These are phyloP conservation scores for Crithidia acanthocephali DNA, from an alignment of 208 protist genomes.

Conservation along the genomic window DNA sequence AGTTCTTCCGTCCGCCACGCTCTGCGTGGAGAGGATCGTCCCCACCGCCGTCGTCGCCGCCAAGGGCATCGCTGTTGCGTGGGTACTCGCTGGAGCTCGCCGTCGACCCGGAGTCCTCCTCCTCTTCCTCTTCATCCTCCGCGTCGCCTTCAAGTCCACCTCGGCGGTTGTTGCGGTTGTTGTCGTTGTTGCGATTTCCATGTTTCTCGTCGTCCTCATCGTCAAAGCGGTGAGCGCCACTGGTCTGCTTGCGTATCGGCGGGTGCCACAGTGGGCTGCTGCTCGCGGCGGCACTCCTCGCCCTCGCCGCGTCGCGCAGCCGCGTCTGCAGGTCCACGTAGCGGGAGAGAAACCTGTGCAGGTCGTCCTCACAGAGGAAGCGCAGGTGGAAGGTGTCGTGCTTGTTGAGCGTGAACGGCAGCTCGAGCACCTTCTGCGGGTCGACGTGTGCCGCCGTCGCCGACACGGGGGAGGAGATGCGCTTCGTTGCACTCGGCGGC, in stretches of 20 bases:
- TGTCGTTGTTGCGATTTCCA: neutral
- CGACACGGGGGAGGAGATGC: neutral
- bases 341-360: conserved; percentile 18
- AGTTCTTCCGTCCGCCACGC: too few relatives aligned
- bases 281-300: neutral
- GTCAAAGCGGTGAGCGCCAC: neutral
- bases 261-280: conserved; percentile 17
- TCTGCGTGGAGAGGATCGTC: conserved; percentile 2
- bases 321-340: conserved; percentile 16
- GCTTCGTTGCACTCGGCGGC: neutral
- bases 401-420: conserved; percentile 8
- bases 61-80: conserved; percentile 6
- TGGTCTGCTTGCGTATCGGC: neutral
- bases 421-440: neutral
- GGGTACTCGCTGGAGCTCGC: conserved; percentile 8
- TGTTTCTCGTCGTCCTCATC: neutral
- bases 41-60: neutral
- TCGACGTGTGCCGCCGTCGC: neutral
- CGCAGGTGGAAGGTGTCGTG: conserved; percentile 22
- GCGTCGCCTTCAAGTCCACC: neutral
- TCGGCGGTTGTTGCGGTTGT: neutral
- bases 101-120: neutral
- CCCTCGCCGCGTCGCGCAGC: neutral
- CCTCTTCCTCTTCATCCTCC: neutral
- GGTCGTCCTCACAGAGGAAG: conserved; percentile 21